phyloP scores from a whole-genome alignment of 352 stramenopile genomes.

The Pythium monospermum region DNA sequence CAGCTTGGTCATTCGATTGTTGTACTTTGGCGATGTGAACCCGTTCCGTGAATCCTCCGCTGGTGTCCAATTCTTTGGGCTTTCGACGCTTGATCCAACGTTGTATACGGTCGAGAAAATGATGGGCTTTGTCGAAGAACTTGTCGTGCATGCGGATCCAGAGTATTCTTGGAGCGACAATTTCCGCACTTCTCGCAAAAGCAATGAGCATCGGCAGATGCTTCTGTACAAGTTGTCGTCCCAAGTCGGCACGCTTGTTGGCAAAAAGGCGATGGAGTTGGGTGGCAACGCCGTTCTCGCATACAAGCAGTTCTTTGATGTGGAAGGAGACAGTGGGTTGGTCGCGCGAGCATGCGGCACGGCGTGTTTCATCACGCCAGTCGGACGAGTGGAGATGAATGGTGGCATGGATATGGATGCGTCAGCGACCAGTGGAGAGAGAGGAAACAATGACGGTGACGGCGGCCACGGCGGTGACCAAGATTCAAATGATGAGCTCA shows the following conservation, averaged over 20 bases:
- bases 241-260: constrained; percentile 76
- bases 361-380: constrained; percentile 66
- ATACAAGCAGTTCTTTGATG: constrained; percentile 98
- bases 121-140: constrained; percentile 92
- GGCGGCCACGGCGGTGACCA: constrained; percentile 27
- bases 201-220: constrained; percentile 95
- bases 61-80: constrained; percentile 96
- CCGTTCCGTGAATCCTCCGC: constrained; percentile 96
- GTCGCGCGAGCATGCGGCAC: constrained; percentile 96
- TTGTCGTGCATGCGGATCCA: constrained; percentile 97
- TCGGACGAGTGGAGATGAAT: constrained; percentile 35
- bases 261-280: constrained; percentile 95
- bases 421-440: constrained; percentile 19
- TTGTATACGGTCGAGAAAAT: constrained; percentile 88
- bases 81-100: constrained; percentile 91
- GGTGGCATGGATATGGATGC: constrained; percentile 8
- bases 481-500: constrained; percentile 27
- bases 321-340: constrained; percentile 97
- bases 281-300: constrained; percentile 97
- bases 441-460: constrained; percentile 33
- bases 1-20: constrained; percentile 92
- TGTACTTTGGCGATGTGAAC: constrained; percentile 97
- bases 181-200: constrained; percentile 89
- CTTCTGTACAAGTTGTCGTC: constrained; percentile 94
- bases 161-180: constrained; percentile 98